Evolutionary conservation across 106 monocot species (phyloP).

Genomic region (Chionographis japonica): DNA sequence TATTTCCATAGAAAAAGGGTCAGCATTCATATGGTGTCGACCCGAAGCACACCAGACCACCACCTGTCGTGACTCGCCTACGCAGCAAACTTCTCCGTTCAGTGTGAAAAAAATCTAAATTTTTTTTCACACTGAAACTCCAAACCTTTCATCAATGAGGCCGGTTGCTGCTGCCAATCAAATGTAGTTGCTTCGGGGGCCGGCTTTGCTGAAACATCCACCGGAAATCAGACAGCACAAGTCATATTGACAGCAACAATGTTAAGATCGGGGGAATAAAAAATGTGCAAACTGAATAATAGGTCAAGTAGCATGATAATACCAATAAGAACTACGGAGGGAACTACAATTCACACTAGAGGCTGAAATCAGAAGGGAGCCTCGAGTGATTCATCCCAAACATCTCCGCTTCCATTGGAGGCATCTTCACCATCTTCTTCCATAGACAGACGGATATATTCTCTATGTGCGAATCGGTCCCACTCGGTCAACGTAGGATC

Average conservation of each 20-base stretch:
- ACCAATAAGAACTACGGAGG: too few relatives aligned
- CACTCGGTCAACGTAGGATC: conserved; percentile 93
- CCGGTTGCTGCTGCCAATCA: not conserved
- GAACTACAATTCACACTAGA: not conserved
- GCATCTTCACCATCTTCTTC: conserved; percentile 99
- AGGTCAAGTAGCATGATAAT: too few relatives aligned
- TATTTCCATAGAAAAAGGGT: too few relatives aligned
- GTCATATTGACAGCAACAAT: too few relatives aligned
- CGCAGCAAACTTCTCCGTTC: not conserved
- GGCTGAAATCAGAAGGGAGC: conserved; percentile 58
- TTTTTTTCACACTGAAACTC: not conserved
- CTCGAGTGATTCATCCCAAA: conserved; percentile 96
- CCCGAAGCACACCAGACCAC: not conserved
- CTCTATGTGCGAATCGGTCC: conserved; percentile 94
- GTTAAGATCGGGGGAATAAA: too few relatives aligned
- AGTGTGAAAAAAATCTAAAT: not conserved
- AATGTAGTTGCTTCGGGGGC: not conserved
- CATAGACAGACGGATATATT: conserved; percentile 93
- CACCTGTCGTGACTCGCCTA: not conserved
- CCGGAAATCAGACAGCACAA: not conserved
- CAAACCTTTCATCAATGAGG: conserved; percentile 7
- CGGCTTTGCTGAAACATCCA: not conserved
- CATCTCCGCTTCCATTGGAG: conserved; percentile 94
- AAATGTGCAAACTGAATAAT: too few relatives aligned
- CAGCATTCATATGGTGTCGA: not conserved